Conservation (phyloP, 768 basidiomycete species). For the Mycena rosella region DNA sequence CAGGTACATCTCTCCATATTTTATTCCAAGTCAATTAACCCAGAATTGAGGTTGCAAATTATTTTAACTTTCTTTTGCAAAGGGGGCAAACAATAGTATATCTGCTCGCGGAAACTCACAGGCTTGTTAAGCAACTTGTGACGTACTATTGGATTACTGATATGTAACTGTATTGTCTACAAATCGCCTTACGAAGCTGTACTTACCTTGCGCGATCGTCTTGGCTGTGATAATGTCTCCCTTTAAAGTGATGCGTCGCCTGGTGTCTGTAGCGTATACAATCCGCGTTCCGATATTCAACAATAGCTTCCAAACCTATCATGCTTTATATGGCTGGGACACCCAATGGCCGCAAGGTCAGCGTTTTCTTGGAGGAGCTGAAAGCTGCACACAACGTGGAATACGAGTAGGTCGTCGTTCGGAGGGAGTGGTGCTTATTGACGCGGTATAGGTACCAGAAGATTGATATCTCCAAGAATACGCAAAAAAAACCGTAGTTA, state of each 20-base stretch:
- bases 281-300: slow-evolving; percentile 26
- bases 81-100: too few relatives aligned
- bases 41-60: too few relatives aligned
- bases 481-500: slow-evolving; percentile 50
- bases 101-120: too few relatives aligned
- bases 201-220: not conserved
- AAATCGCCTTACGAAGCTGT: not conserved
- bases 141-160: too few relatives aligned
- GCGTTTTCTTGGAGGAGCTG: slow-evolving; percentile 73
- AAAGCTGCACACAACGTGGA: slow-evolving; percentile 52
- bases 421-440: not conserved
- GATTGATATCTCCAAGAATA: slow-evolving; percentile 36
- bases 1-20: too few relatives aligned
- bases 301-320: slow-evolving; percentile 40
- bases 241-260: slow-evolving; percentile 28
- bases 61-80: too few relatives aligned
- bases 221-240: not conserved
- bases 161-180: too few relatives aligned
- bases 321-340: slow-evolving; percentile 62
- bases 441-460: slow-evolving; percentile 30
- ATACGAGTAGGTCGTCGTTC: slow-evolving; percentile 48
- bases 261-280: slow-evolving; percentile 5
- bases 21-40: too few relatives aligned
- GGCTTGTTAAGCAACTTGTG: too few relatives aligned
- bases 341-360: slow-evolving; percentile 68